Evolutionary conservation across 352 stramenopile species (phyloP), one percentile per base, ranked within the genome.

Genomic region (Nothophytophthora sp.): DNA sequence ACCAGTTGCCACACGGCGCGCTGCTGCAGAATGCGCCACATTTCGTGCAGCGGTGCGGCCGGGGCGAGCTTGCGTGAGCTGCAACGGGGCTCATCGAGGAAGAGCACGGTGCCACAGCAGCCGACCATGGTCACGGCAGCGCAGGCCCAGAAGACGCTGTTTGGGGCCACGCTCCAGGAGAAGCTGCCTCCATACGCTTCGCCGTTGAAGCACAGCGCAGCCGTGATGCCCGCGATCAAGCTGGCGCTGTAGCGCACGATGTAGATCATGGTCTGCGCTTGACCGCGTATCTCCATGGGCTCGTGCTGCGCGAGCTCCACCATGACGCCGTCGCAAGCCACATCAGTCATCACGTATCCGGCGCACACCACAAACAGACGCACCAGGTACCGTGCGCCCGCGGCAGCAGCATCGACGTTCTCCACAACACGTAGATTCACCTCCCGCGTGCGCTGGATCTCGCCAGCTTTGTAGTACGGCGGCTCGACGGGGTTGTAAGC

Each of bases 1-100:
- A 87, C 76, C 22, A 88, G 51, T 54, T 88, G 73, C 72, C 74
- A 89, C 50, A 92, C 81, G 8, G 76, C 80, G 42, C 78, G 74
- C 33, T 85, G 69, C 63, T 91, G 68, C 24, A 92, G 55, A 38
- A 90, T 81, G 28, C 71, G 66, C 75, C 76, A 90, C 64, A 91
- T 81, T 44, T 88, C 67, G 13, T 39, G 53, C 23, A 79, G 63
- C 30, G 84, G 80, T 3, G 45, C 44, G 27, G 57, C 60, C 25
- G 47, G 40, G 10, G 50, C 45, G 3, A 37, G 23, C 29, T 56
- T 66, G n/a, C 28, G 47, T 43, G 50, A 60, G n/a, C 43, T 37
- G 11, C 50, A 55, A 4, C 42, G 56, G 30, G 78, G 75, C 46
- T 89, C 77, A 15, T 72, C 65, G 11, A 88, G 50, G 22, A 77